These are phyloP conservation scores for Dendrostoma leiphaemia DNA, from an alignment of 2,329 filamentous ascomycete genomes.

Conservation along the genomic window DNA sequence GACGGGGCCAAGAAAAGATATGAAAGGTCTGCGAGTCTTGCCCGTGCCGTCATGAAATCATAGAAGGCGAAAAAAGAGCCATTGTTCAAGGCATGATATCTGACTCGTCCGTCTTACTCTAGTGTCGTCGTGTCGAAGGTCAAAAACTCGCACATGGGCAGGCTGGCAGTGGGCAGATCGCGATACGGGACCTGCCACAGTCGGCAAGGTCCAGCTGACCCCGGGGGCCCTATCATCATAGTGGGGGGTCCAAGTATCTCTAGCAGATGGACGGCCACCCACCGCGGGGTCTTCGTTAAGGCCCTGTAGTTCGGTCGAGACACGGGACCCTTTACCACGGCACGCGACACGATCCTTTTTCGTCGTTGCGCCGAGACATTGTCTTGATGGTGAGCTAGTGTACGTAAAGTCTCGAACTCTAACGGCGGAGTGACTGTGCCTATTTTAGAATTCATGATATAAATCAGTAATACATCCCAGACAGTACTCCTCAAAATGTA, in stretches of 20 bases:
- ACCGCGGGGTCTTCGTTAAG: not conserved
- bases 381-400: no score
- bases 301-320: not conserved
- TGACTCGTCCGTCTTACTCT: not conserved
- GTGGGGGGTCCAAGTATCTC: not conserved
- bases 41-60: constrained; percentile 6
- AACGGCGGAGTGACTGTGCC: no score
- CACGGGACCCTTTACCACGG: not conserved
- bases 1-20: not conserved
- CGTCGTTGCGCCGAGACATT: no score
- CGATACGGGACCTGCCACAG: constrained; percentile 7
- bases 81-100: no score
- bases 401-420: no score
- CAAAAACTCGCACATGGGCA: not conserved
- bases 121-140: not conserved
- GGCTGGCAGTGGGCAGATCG: no score
- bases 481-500: no score
- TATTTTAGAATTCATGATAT: no score
- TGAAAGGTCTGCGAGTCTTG: constrained; percentile 2
- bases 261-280: not conserved
- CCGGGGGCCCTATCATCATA: not conserved
- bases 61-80: not conserved
- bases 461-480: no score
- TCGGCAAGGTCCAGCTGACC: constrained; percentile 6
- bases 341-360: no score